A percentile compares a stretch with the other conserved stretches of the same genome.
phyloP scores from a whole-genome alignment of 176 grass and related monocot species.

The Rhynchospora pubera region DNA sequence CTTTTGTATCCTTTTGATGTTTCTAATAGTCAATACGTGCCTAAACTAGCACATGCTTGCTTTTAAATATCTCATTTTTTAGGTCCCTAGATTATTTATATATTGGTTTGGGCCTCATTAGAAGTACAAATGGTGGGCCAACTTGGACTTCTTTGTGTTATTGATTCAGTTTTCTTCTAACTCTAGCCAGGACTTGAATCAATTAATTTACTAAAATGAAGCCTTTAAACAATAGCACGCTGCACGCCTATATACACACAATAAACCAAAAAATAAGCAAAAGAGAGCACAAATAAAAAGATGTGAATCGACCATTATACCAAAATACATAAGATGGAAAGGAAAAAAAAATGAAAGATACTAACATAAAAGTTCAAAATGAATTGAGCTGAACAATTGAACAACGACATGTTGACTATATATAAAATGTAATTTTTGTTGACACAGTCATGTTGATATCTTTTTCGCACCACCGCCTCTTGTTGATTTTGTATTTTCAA shows the following conservation, averaged over 20 bases:
- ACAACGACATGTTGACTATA: not conserved
- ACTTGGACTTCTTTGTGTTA: not conserved
- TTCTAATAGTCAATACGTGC: no score
- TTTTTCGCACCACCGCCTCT: not conserved
- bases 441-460: not conserved
- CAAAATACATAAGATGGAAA: not conserved
- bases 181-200: not conserved
- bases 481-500: not conserved
- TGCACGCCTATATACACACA: not conserved
- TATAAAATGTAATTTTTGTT: not conserved
- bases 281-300: not conserved
- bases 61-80: not conserved
- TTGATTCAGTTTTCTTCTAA: not conserved
- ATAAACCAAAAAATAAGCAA: not conserved
- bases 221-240: not conserved
- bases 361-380: not conserved
- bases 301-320: not conserved
- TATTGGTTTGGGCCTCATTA: not conserved
- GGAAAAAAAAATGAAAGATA: not conserved
- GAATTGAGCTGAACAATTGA: not conserved
- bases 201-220: not conserved
- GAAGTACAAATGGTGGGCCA: not conserved
- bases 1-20: no score
- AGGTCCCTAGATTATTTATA: not conserved
- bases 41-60: not conserved